Evolutionary conservation across 441 rosid species (phyloP).

Genomic region (Biscutella laevigata): DNA sequence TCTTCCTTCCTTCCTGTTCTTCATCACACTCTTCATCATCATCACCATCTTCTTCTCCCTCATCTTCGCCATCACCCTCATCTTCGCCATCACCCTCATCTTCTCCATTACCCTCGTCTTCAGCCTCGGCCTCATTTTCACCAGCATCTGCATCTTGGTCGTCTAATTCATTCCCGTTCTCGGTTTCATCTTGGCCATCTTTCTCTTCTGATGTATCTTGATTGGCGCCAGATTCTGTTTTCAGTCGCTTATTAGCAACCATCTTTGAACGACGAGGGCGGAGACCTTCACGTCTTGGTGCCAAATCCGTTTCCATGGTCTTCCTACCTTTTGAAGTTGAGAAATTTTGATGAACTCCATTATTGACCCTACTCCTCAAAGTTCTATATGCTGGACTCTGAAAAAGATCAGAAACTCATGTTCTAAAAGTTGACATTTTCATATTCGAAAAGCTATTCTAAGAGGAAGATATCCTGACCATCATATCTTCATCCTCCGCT

Average conservation of each 20-base stretch:
- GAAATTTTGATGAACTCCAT: conserved; percentile 51
- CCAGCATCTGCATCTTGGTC: conserved; percentile 64
- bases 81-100: no score
- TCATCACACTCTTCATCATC: conserved; percentile 90
- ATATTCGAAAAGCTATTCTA: not conserved
- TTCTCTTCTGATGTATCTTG: conserved; percentile 74
- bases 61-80: conserved; percentile 62
- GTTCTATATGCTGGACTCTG: conserved; percentile 64
- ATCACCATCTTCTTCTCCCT: conserved; percentile 57
- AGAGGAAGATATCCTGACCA: conserved; percentile 48
- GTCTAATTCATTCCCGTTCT: conserved; percentile 77
- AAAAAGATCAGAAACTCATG: conserved; percentile 28
- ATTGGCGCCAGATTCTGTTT: conserved; percentile 57
- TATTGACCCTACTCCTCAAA: conserved; percentile 46
- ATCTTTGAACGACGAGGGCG: conserved; percentile 83
- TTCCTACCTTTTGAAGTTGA: conserved; percentile 52
- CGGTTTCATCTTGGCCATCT: conserved; percentile 67
- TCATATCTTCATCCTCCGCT: conserved; percentile 85
- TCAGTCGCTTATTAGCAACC: conserved; percentile 39
- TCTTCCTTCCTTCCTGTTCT: conserved; percentile 89
- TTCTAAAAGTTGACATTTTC: conserved; percentile 9
- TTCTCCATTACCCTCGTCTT: conserved; percentile 42
- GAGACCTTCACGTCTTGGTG: conserved; percentile 95
- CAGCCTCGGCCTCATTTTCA: conserved; percentile 63
- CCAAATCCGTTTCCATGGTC: conserved; percentile 37